Base-by-base conservation (phyloP, 1,284 basidiomycete genomes). In the Athelia sp. region DNA sequence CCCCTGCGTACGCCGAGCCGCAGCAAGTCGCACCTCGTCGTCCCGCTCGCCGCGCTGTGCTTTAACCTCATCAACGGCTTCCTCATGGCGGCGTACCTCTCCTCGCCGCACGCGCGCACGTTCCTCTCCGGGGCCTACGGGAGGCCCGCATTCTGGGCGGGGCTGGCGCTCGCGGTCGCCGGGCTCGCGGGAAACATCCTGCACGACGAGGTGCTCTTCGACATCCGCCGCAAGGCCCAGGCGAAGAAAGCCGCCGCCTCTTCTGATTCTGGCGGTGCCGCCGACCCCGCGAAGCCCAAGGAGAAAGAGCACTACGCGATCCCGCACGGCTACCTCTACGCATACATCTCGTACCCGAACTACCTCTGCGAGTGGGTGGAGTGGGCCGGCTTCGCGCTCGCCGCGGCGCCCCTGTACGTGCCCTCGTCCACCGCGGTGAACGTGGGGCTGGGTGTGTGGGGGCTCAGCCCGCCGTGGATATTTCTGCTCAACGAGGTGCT, bases 341-440 rank as follows among this genome's bases (percentile, higher is more conserved):
- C 67, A 45, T 82, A 78, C 62, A 75, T 97, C 56, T 92, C 91
- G n/a, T 95, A 85, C 67, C 93, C 94, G 1, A 94, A 97, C 68
- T 97, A 97, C 66, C 72, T 93, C 46, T 93, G 87, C 68, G 93
- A 96, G 66, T 97, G 90, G 90, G 57, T 85, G 48, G 92, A 94
- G 67, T 94, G 90, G 90, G 60, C 81, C 9, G 88, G 84, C 9
- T 93, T 84, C 61, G 86, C 90, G 1, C 61, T 92, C 24, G 86
- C 88, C 2, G 78, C 82, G 23, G 67, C 73, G 0, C 73, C 79
- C 0, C 15, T 63, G 3, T 75, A 69, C 1, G 47, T 65, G 18
- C 46, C 49, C 3, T 45, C 84, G 18, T 70, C 79, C 1, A 4
- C 13, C 26, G 26, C 26, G 6, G 26, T 13, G 26, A 4, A 13